phyloP scores from a whole-genome alignment of 768 basidiomycete genomes.

The Tricholoma terreum region DNA sequence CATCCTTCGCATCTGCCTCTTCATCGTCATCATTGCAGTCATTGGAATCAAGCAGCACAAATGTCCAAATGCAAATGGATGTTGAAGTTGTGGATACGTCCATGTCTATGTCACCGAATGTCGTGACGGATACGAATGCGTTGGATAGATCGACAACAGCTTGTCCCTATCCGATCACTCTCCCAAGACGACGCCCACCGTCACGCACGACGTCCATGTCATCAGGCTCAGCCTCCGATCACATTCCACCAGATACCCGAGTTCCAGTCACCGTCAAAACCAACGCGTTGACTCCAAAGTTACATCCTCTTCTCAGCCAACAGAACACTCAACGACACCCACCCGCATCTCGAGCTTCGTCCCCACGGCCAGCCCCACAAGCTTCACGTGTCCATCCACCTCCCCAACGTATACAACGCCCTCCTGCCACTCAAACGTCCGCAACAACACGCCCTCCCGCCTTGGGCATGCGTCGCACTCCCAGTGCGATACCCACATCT shows the following conservation, averaged over 20 bases:
- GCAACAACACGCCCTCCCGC: constrained; percentile 26
- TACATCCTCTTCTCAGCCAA: constrained; percentile 16
- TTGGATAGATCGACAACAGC: background rate
- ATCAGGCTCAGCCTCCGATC: background rate
- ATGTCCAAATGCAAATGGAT: background rate
- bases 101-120: constrained; percentile 1
- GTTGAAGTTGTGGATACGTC: constrained; percentile 1
- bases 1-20: constrained; percentile 6
- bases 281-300: constrained; percentile 3
- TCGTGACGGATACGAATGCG: constrained; percentile 8
- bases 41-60: background rate
- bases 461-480: constrained; percentile 39
- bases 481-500: constrained; percentile 16
- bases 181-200: background rate
- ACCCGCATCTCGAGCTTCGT: constrained; percentile 5
- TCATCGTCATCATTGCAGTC: constrained; percentile 1
- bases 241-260: background rate
- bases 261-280: background rate
- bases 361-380: constrained; percentile 1
- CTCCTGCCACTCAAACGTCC: constrained; percentile 12
- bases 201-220: background rate
- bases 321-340: constrained; percentile 4
- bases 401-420: constrained; percentile 7
- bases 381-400: constrained; percentile 2
- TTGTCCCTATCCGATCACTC: background rate